These are phyloP conservation scores for Dimocarpus longan DNA, from an alignment of 345 rosid genomes.

Conservation along the genomic window DNA sequence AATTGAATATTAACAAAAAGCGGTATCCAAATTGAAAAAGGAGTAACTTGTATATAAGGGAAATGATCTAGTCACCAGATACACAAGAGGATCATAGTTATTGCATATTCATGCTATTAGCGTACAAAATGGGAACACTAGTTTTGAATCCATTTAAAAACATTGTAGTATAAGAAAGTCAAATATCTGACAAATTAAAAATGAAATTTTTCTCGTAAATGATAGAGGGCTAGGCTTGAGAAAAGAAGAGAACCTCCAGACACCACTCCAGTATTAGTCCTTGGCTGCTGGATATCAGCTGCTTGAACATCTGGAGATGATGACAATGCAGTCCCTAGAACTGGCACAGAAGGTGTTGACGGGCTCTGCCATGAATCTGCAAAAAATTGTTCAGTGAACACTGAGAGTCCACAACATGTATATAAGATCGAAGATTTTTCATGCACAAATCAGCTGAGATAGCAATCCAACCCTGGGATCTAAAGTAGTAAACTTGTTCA, in stretches of 20 bases:
- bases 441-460: constrained; percentile 48
- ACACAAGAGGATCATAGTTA: background rate
- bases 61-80: background rate
- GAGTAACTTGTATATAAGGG: background rate
- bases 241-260: constrained; percentile 49
- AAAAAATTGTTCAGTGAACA: constrained; percentile 11
- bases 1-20: background rate
- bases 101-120: background rate
- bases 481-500: constrained; percentile 80
- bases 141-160: background rate
- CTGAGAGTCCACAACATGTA: background rate
- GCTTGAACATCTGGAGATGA: constrained; percentile 49
- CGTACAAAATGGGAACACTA: background rate
- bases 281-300: constrained; percentile 48
- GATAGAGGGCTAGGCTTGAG: background rate
- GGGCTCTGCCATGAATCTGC: constrained; percentile 59
- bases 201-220: background rate
- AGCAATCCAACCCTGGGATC: constrained; percentile 52
- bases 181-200: background rate
- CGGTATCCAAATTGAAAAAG: background rate
- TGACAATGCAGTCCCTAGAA: constrained; percentile 49
- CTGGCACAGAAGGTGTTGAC: constrained; percentile 30
- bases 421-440: constrained; percentile 4
- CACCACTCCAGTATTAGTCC: constrained; percentile 36
- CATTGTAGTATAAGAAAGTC: background rate